Evolutionary conservation across 2,329 filamentous ascomycete genomes (phyloP).

Genomic region (Hyphodiscus sp.): DNA sequence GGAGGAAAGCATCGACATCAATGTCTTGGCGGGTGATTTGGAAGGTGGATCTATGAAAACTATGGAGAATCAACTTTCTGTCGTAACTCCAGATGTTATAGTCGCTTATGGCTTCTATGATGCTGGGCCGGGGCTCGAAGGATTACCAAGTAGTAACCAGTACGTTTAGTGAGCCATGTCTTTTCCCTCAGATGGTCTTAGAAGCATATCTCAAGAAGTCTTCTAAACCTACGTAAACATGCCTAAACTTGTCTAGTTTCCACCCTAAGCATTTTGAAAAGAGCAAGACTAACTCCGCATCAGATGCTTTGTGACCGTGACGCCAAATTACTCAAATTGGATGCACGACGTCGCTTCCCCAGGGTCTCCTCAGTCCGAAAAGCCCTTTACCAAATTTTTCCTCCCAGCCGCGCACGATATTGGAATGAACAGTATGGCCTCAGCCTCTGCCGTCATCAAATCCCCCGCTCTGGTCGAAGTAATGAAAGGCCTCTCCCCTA

Average conservation of each 20-base stretch:
- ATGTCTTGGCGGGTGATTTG: conserved; percentile 38
- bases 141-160: conserved; percentile 38
- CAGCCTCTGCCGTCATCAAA: conserved; percentile 33
- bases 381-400: conserved; percentile 38
- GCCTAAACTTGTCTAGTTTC: too few species aligned
- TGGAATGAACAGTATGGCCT: conserved; percentile 46
- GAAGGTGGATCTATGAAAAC: conserved; percentile 32
- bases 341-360: conserved; percentile 37
- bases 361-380: conserved; percentile 33
- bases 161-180: too few species aligned
- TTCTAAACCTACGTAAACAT: too few species aligned
- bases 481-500: conserved; percentile 15
- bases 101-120: conserved; percentile 44
- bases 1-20: conserved; percentile 40
- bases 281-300: too few species aligned
- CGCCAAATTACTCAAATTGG: conserved; percentile 37
- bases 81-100: conserved; percentile 32
- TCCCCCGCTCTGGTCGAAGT: conserved; percentile 27
- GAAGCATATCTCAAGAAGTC: too few species aligned
- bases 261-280: too few species aligned
- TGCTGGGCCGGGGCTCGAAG: conserved; percentile 37
- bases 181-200: too few species aligned
- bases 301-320: conserved; percentile 38
- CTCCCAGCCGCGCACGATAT: conserved; percentile 42
- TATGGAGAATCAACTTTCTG: conserved; percentile 18